phyloP scores from a whole-genome alignment of 768 basidiomycete species.

The Termitomyces sp. region DNA sequence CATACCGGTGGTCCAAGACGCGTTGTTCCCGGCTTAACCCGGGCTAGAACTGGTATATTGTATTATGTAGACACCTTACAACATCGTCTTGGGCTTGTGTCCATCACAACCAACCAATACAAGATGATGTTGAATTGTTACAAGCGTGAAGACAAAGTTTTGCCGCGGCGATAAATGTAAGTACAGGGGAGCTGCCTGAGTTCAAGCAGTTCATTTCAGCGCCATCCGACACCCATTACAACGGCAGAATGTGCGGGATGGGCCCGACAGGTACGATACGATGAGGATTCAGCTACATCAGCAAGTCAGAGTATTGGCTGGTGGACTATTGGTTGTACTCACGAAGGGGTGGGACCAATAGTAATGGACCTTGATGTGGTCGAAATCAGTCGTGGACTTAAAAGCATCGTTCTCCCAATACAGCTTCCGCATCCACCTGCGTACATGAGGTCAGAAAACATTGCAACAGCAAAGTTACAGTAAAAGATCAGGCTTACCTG shows the following conservation, averaged over 20 bases:
- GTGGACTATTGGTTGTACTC: constrained; percentile 2
- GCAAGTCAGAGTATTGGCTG: background rate
- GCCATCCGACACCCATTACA: constrained; percentile 28
- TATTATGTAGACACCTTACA: no score
- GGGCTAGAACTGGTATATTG: no score
- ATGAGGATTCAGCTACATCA: constrained; percentile 64
- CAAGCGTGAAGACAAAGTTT: no score
- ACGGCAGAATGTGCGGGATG: constrained; percentile 58
- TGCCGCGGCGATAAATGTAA: no score
- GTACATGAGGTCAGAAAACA: background rate
- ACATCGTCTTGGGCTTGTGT: no score
- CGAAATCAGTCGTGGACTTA: constrained; percentile 82
- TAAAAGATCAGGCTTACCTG: constrained; percentile 32
- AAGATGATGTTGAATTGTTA: no score
- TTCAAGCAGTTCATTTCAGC: no score
- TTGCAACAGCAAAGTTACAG: background rate
- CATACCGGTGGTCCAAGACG: no score
- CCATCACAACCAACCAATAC: no score
- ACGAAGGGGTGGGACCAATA: constrained; percentile 60
- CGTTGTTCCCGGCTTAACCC: no score
- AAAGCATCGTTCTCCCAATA: constrained; percentile 93
- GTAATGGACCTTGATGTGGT: constrained; percentile 79
- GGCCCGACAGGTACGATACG: constrained; percentile 77
- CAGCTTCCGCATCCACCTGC: constrained; percentile 76
- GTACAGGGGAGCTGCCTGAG: no score